phyloP scores from a whole-genome alignment of 805 yeast genomes.

The Ogataea trehalophila region DNA sequence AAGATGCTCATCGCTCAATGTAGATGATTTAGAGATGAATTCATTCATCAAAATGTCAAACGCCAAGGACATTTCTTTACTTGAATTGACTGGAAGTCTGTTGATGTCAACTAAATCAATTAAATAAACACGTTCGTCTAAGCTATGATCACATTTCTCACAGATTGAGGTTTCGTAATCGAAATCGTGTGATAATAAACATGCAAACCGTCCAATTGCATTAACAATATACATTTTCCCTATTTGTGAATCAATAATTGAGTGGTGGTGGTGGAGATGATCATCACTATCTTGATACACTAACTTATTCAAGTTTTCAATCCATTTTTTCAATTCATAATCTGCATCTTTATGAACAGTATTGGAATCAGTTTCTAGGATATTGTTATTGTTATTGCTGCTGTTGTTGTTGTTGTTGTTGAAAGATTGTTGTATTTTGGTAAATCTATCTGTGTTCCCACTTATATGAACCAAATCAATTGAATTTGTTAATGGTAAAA shows the following conservation, averaged over 20 bases:
- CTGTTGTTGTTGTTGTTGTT: neutral
- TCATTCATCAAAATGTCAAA: conserved; percentile 25
- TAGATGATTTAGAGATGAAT: conserved; percentile 20
- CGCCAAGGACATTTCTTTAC: conserved; percentile 16
- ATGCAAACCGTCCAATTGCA: conserved; percentile 38
- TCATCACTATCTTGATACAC: conserved; percentile 1
- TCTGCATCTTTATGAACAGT: neutral
- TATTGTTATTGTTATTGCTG: neutral
- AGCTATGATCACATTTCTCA: conserved; percentile 31
- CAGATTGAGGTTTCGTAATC: conserved; percentile 32
- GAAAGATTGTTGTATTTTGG: conserved; percentile 2
- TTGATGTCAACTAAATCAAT: conserved; percentile 21
- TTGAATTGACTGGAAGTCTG: conserved; percentile 25
- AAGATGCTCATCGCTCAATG: conserved; percentile 19
- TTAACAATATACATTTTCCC: conserved; percentile 29
- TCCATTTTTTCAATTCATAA: conserved; percentile 8
- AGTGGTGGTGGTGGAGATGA: too few species aligned
- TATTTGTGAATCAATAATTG: conserved; percentile 7
- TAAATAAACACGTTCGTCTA: conserved; percentile 10
- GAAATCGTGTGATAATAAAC: conserved; percentile 36
- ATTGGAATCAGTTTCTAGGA: conserved; percentile 12
- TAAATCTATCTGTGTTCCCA: conserved; percentile 5
- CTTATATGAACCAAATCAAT: conserved; percentile 7
- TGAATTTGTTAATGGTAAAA: conserved; percentile 10
- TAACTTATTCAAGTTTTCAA: conserved; percentile 3